These are phyloP conservation scores for Ehretia macrophylla DNA, from an alignment of 257 asterid species.

Conservation along the genomic window DNA sequence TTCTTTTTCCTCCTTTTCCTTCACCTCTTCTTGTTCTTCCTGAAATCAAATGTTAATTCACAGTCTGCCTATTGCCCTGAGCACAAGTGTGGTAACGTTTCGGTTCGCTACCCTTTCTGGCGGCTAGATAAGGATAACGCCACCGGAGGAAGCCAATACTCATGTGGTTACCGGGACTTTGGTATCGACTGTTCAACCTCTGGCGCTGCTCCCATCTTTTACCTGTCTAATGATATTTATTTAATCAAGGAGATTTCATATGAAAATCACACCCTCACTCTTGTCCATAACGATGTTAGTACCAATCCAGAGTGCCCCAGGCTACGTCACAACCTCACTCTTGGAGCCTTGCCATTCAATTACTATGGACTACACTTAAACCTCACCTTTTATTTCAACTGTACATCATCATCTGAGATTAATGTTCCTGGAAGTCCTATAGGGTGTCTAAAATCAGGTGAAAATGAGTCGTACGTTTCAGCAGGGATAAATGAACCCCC, in stretches of 20 bases:
- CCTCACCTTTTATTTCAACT: slow-evolving; percentile 1
- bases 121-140: background rate
- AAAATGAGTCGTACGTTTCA: background rate
- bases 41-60: background rate
- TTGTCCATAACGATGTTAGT: background rate
- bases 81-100: background rate
- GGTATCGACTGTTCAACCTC: background rate
- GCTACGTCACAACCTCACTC: background rate
- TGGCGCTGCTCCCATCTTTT: background rate
- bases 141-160: too few species aligned
- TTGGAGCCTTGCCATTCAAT: background rate
- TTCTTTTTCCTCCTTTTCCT: slow-evolving; percentile 2
- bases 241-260: background rate
- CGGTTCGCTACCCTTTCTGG: slow-evolving; percentile 8
- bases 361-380: background rate
- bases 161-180: slow-evolving; percentile 8
- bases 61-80: background rate
- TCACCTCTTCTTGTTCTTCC: background rate
- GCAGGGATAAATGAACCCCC: background rate
- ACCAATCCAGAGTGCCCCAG: background rate
- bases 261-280: background rate
- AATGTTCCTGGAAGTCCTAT: background rate
- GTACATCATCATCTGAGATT: background rate
- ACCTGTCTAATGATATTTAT: background rate
- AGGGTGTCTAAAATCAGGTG: background rate